Evolutionary conservation across 768 basidiomycete genomes (phyloP), one percentile per base, ranked within the genome.

Genomic region (Russula sp.): DNA sequence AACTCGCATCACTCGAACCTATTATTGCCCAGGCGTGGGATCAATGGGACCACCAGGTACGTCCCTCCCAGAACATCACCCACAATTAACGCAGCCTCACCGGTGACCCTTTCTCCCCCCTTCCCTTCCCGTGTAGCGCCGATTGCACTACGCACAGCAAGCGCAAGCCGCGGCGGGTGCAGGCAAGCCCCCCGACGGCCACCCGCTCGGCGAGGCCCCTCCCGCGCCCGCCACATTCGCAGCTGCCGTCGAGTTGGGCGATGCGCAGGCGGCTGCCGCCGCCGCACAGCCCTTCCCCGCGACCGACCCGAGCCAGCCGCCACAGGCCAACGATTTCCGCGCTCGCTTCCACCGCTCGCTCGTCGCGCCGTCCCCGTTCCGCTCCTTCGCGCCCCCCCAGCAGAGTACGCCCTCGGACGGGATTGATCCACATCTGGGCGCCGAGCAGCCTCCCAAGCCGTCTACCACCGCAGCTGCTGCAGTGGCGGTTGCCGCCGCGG

Each of bases 11-110:
- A 10, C 75, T 93, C 55, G 88, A 92, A 70, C 87, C 89, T 32
- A 77, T 90, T 68, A 86, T 93, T 51, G 89, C 91, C 6, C 85
- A 88, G 50, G 89, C 89, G 18, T 93, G 89, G 82, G 91, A 93
- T 62, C 86, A 88, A 45, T 93, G 91, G 91, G 86, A 92, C 69
- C 83, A 85, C 67, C 86, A 87, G 73, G 89, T 91, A 70, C 61
- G 82, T 72, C 34, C 39, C n/a, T 42, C 18, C 34, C 48, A 37
- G 62, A 61, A 47, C 61, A 55, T 27, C 64, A 3, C 40, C 8
- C 60, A 31, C 31, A 44, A 14, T 18, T 1, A n/a, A 11, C 40
- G 1, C 34, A 11, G 11, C 6, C 44, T 31, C 34, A 42, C 27
- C 27, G 31, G 27, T 11, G 5, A 44, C 10, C 11, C 40, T 11